Percentiles rank a stretch among this genome's conserved stretches.
Conservation (phyloP, 768 basidiomycete genomes). For the Termitomyces sp. region DNA sequence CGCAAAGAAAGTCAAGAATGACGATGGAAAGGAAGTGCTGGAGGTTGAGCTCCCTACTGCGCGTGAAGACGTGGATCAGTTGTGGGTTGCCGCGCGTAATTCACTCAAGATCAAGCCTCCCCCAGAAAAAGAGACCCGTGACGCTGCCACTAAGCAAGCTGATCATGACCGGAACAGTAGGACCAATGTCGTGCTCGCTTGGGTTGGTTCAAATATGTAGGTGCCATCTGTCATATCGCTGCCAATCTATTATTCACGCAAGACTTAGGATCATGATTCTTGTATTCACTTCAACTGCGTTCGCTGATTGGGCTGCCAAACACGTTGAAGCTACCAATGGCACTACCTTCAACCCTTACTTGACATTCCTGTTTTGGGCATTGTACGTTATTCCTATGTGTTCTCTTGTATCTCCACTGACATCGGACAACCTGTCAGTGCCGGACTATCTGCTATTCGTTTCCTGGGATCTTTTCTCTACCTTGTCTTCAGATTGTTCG, state of each 20-base stretch:
- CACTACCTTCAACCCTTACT: conserved; percentile 82
- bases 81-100: conserved; percentile 75
- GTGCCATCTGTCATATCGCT: conserved; percentile 15
- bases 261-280: conserved; percentile 60
- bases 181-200: conserved; percentile 79
- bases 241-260: not conserved
- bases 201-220: conserved; percentile 84
- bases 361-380: conserved; percentile 65
- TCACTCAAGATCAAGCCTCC: conserved; percentile 63
- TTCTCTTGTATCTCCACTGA: not conserved
- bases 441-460: conserved; percentile 74
- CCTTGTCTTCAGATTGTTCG: conserved; percentile 69
- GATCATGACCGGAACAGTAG: conserved; percentile 82
- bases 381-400: conserved; percentile 17
- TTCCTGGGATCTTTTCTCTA: conserved; percentile 78
- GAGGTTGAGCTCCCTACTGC: conserved; percentile 81
- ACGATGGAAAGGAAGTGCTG: conserved; percentile 80
- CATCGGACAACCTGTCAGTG: conserved; percentile 33
- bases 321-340: conserved; percentile 46
- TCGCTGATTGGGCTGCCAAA: conserved; percentile 63
- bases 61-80: conserved; percentile 81
- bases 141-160: conserved; percentile 83
- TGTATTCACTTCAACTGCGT: conserved; percentile 71
- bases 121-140: conserved; percentile 77
- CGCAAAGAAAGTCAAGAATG: conserved; percentile 83